These are phyloP conservation scores for Corymbia maculata DNA, from an alignment of 345 rosid species.

Conservation along the genomic window DNA sequence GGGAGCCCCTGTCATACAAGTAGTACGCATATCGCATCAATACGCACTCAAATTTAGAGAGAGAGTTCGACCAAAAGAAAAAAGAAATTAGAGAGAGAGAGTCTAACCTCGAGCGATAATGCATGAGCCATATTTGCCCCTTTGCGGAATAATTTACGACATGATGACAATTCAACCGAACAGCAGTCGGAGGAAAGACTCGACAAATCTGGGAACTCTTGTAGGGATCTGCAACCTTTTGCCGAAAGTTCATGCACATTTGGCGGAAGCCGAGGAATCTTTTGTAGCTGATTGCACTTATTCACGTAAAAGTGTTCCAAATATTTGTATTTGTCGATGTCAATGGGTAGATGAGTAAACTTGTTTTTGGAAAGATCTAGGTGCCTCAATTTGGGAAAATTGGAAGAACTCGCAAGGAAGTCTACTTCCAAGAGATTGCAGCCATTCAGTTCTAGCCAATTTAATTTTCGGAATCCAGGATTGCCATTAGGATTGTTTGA, in stretches of 20 bases:
- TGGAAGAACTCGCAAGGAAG: background rate
- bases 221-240: background rate
- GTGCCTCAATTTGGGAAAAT: background rate
- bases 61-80: no score
- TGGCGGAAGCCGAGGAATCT: background rate
- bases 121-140: background rate
- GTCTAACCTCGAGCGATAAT: background rate
- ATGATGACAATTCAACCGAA: background rate
- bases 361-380: background rate
- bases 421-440: background rate
- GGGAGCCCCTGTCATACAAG: background rate
- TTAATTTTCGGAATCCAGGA: accelerated
- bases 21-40: background rate
- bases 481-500: background rate
- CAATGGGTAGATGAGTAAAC: background rate
- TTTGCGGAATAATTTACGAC: background rate
- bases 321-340: no score
- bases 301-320: background rate
- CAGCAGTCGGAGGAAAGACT: background rate
- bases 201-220: background rate
- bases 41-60: background rate
- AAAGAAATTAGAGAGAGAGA: no score
- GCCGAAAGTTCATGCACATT: background rate
- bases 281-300: background rate
- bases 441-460: background rate